Evolutionary conservation across 257 asterid species (phyloP).

Genomic region (Lantana camara): DNA sequence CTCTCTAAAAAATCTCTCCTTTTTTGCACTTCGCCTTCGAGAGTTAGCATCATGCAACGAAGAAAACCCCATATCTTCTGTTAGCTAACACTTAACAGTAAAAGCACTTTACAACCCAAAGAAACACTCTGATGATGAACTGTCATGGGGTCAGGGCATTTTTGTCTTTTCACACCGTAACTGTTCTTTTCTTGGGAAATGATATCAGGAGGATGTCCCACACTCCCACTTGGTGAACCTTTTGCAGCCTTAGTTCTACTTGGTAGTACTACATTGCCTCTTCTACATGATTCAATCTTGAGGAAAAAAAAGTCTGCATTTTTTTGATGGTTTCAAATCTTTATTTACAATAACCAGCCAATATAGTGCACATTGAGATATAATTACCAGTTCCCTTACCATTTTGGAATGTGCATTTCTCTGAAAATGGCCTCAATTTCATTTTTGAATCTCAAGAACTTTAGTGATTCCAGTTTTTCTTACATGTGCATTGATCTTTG

Average conservation of each 20-base stretch:
- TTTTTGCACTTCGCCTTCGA: too few species aligned
- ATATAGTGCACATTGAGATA: too few species aligned
- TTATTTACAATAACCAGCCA: too few species aligned
- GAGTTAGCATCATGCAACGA: too few species aligned
- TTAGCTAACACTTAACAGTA: neutral
- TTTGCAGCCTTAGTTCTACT: neutral
- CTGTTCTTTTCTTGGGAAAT: too few species aligned
- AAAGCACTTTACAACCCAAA: neutral
- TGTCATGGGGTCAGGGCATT: neutral
- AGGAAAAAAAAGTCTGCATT: too few species aligned
- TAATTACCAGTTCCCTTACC: too few species aligned
- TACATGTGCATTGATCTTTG: too few species aligned
- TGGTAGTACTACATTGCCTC: neutral
- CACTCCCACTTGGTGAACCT: neutral
- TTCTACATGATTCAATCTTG: neutral
- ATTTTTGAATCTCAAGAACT: neutral
- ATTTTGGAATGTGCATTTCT: neutral
- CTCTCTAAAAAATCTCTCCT: too few species aligned
- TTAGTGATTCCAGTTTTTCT: neutral
- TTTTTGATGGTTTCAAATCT: neutral
- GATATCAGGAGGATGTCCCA: too few species aligned
- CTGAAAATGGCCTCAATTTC: neutral
- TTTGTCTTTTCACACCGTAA: neutral
- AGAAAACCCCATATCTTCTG: neutral
- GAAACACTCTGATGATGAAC: neutral